These are phyloP conservation scores for Talaromyces sp. DNA, from an alignment of 2,329 filamentous ascomycete genomes.

Conservation along the genomic window DNA sequence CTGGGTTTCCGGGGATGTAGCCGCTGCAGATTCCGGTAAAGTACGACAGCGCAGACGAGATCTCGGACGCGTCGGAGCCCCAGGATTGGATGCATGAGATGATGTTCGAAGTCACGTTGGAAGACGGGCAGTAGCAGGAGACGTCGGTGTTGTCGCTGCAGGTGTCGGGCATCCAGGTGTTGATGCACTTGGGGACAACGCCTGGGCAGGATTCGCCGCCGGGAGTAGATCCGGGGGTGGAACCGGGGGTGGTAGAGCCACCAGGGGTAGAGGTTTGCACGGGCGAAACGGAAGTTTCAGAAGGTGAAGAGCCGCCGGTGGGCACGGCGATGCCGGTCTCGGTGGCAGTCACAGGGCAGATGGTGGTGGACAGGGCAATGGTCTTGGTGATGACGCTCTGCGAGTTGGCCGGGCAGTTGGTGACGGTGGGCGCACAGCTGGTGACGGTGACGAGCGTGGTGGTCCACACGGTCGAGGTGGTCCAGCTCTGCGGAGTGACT, in stretches of 20 bases:
- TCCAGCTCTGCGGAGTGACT: slow-evolving; percentile 17
- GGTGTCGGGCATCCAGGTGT: slow-evolving; percentile 73
- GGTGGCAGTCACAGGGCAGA: slow-evolving; percentile 46
- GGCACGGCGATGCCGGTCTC: slow-evolving; percentile 22
- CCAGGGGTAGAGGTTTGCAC: slow-evolving; percentile 12
- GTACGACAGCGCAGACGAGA: slow-evolving; percentile 70
- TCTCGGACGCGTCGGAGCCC: slow-evolving; percentile 60
- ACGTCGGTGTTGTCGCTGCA: slow-evolving; percentile 82
- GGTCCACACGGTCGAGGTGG: slow-evolving; percentile 34
- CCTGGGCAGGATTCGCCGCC: slow-evolving; percentile 49
- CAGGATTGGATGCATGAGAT: slow-evolving; percentile 77
- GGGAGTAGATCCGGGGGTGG: slow-evolving; percentile 14
- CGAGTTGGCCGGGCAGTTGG: slow-evolving; percentile 49
- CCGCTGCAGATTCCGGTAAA: slow-evolving; percentile 87
- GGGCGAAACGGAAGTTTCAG: slow-evolving; percentile 4
- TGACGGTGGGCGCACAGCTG: slow-evolving; percentile 34
- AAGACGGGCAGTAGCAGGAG: slow-evolving; percentile 80
- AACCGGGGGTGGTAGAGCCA: slow-evolving; percentile 18
- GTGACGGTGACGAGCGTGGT: slow-evolving; percentile 35
- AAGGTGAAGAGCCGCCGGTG: not conserved
- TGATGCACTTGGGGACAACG: slow-evolving; percentile 81
- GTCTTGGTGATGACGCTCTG: slow-evolving; percentile 50
- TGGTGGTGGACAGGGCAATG: slow-evolving; percentile 54
- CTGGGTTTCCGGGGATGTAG: slow-evolving; percentile 72
- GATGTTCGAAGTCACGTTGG: slow-evolving; percentile 70